Conservation (phyloP, 257 asterid genomes). For the Nicotiana attenuata region DNA sequence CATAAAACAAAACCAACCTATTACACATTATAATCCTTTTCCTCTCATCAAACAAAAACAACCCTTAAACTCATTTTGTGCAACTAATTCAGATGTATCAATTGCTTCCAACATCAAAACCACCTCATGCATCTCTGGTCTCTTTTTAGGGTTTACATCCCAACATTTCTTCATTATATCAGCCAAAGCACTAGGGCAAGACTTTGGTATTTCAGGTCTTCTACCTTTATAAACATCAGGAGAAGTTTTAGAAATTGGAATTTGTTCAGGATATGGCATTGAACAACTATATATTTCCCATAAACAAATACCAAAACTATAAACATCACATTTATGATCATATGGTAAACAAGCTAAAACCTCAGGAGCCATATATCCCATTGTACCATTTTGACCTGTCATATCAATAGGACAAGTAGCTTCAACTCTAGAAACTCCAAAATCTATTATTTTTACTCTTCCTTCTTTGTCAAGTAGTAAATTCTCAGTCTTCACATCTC, state of each 20-base stretch:
- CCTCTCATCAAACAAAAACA: background rate
- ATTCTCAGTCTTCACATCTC: conserved; percentile 27
- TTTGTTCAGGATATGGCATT: background rate
- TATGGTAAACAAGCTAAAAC: background rate
- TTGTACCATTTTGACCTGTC: conserved; percentile 14
- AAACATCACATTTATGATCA: conserved; percentile 28
- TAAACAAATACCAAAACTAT: conserved; percentile 27
- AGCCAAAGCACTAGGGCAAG: conserved; percentile 17
- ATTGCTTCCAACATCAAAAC: conserved; percentile 17
- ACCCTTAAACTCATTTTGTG: background rate
- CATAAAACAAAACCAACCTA: background rate
- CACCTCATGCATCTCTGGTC: conserved; percentile 28
- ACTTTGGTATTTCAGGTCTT: conserved; percentile 9
- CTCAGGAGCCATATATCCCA: conserved; percentile 29
- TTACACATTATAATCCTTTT: background rate
- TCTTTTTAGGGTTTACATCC: conserved; percentile 9
- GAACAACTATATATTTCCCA: conserved; percentile 23
- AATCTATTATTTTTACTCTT: conserved; percentile 20
- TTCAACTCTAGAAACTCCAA: conserved; percentile 14
- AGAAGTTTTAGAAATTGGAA: background rate
- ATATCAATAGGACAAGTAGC: background rate
- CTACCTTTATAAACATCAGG: background rate
- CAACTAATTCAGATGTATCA: background rate
- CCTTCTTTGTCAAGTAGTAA: conserved; percentile 2
- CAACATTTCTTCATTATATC: conserved; percentile 24